Conservation (phyloP, 257 asterid species). For the Agastache rugosa region DNA sequence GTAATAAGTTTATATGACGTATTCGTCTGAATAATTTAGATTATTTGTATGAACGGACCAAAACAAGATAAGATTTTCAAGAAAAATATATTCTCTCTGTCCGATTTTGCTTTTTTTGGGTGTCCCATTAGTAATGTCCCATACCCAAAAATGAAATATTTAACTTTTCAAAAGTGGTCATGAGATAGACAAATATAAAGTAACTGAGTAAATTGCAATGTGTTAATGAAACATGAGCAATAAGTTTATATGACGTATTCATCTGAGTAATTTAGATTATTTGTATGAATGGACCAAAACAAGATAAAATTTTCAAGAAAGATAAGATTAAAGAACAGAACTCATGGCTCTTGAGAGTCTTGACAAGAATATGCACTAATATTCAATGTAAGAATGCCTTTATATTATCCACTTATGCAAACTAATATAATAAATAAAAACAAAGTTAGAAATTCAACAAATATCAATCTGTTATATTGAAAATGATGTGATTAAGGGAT, state of each 20-base stretch:
- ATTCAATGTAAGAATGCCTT: background rate
- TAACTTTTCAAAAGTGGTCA: too few species aligned
- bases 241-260: background rate
- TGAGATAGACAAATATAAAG: background rate
- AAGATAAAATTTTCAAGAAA: background rate
- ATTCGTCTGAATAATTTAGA: background rate
- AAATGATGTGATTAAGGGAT: background rate
- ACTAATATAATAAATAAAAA: background rate
- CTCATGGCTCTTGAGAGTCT: background rate
- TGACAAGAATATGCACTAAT: constrained; percentile 18
- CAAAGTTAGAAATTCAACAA: background rate
- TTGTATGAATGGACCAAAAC: background rate
- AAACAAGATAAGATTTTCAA: background rate
- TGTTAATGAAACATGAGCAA: background rate
- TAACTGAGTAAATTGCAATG: background rate
- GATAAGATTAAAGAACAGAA: background rate
- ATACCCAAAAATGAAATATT: too few species aligned
- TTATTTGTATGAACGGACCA: background rate
- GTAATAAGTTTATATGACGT: background rate
- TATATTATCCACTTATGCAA: constrained; percentile 26
- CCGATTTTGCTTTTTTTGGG: too few species aligned
- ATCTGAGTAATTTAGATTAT: background rate
- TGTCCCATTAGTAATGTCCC: too few species aligned
- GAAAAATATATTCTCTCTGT: too few species aligned
- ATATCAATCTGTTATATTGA: background rate